Evolutionary conservation across 106 monocot species (phyloP), one percentile per base, ranked within the genome.

Genomic region (Cymbidium sinense): DNA sequence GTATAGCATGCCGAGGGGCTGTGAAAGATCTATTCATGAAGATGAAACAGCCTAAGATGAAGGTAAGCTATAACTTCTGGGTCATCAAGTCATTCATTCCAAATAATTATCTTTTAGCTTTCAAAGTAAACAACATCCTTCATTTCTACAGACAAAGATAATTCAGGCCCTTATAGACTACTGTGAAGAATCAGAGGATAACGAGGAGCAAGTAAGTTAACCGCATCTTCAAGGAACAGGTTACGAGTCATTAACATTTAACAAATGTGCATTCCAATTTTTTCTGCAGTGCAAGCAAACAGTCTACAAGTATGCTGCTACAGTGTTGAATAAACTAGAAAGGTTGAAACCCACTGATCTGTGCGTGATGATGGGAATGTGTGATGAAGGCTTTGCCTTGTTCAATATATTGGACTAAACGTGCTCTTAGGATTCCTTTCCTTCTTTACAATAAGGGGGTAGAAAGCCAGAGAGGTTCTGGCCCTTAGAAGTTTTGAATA

Each of bases 131-230:
- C 23, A 71, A 34, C 9, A 37, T 71, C 39, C 37, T 71, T 71
- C 21, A 19, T 39, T 19, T 36, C 21, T 39, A 1, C 37, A 71
- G 71, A 71, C 71, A 71, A 71, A 71, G 75, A 83, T 83, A 34
- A 64, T 78, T 39, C 77, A 78, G 31, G 73, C 47, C n/a, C 82
- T 82, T 34, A 34, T 82, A 27, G 77, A 82, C 13, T 77, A 73
- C 52, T 82, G 82, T 21, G 82, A 82, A 74, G 82, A 82, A 73
- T 20, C 77, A 41, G 82, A 83, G 2, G 74, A 74, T 20, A 78
- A 83, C 28, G 83, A 83, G 64, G 74, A 77, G 10, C 72, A 77
- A 34, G 82, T 82, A 82, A 82, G 73, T 27, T 41, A 12, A 39
- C 37, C 3, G 4, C 29, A 71, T 20, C 36, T 36, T 37, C n/a